Evolutionary conservation across 116 monocot genomes (phyloP), one percentile per base, ranked within the genome.

Genomic region (Cymodocea nodosa): DNA sequence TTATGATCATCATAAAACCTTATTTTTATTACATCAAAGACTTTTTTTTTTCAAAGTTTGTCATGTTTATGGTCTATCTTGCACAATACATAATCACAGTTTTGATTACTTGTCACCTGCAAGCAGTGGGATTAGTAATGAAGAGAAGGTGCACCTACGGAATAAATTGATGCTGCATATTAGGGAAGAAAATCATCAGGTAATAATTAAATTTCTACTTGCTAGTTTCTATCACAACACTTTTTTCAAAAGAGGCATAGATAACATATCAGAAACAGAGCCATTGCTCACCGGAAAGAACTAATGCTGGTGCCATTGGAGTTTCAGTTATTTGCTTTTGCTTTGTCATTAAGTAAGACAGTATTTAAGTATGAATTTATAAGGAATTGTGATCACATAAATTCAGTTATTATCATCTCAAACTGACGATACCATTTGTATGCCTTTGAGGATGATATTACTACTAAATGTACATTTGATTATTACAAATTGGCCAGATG

Each of bases 171-270:
- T 97, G 52, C 66, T 78, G 58, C 81, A 90, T 62, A 71, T 87
- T 24, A 75, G 87, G 59, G 95, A 97, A 71, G 95, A 90, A 53
- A 97, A 87, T 66, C 52, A 78, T 61, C 83, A 90, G 87, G 95
- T 95, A 22, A 15, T 39, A 34, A 36, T 65, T 51, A 9, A 23
- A 10, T 19, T 20, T 65, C 50, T 65, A 22, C 50, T 30, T 65
- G 23, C n/a, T 40, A 44, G 44, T 44, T 44, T 10, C 44, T 12
- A 10, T 44, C 44, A 44, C 8, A 44, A 44, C 1, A 10, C 9
- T 17, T 39, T 35, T n/a, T 63, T 4, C 10, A 24, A n/a, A 16
- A n/a, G 5, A 23, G 14, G 23, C 12, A 57, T 23, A 13, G 23
- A 12, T 57, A 24, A 57, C 57, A 57, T 20, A 57, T 25, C 9